These are phyloP conservation scores for Fusarium albidum DNA, from an alignment of 2,329 filamentous ascomycete species.

Conservation along the genomic window DNA sequence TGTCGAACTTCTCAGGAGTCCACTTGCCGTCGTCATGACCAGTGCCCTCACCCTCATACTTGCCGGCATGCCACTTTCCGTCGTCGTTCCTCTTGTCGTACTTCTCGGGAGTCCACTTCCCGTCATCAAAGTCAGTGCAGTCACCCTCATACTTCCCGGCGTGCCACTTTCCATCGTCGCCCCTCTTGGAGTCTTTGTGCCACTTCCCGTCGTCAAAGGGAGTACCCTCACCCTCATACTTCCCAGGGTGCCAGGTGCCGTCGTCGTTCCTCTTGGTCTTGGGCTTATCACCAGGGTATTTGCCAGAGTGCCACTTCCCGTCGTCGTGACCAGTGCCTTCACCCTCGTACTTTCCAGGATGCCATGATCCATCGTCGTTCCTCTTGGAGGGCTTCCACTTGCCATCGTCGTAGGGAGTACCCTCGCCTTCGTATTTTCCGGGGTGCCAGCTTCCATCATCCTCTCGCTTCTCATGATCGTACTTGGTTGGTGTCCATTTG, in stretches of 20 bases:
- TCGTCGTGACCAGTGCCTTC: background rate
- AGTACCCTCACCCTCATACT: too few relatives aligned
- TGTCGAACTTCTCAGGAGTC: conserved; percentile 2
- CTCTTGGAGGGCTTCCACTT: background rate
- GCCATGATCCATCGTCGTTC: background rate
- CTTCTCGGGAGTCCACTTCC: background rate
- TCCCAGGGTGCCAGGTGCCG: too few relatives aligned
- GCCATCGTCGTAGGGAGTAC: background rate
- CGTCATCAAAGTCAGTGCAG: background rate
- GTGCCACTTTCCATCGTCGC: background rate
- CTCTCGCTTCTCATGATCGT: background rate
- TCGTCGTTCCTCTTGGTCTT: too few relatives aligned
- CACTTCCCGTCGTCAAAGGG: background rate
- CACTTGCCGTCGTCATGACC: background rate
- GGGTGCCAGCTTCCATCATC: background rate
- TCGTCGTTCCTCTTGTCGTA: background rate
- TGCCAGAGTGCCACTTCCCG: background rate
- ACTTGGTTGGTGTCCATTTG: conserved; percentile 1
- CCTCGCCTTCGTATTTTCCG: conserved; percentile 1
- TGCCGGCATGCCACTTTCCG: background rate
- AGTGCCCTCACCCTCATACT: conserved; percentile 2
- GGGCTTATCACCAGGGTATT: too few relatives aligned
- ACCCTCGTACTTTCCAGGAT: background rate
- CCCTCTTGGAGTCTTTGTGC: background rate
- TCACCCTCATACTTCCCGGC: background rate